Base-by-base conservation (phyloP, 768 basidiomycete genomes). In the Podaxis mareebaensis region DNA sequence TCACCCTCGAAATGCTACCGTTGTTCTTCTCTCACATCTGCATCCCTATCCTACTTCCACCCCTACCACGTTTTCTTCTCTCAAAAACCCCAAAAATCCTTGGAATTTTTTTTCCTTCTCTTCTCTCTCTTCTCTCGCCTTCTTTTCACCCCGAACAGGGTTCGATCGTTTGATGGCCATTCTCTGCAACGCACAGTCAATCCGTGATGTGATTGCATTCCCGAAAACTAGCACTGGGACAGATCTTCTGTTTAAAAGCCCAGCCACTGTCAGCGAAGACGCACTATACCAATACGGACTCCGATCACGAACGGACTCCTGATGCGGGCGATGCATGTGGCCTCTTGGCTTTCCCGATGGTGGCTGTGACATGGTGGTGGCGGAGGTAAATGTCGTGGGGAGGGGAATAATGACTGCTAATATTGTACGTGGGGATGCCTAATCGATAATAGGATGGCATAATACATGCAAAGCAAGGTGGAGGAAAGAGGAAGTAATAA, bases 181-280 rank as follows among this genome's bases (percentile, higher is more conserved):
- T 66, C 83, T 98, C 3, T 95, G 93, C 79, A 86, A 88, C 66
- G 85, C 93, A 3, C 83, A 85, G 63, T 94, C 94, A 42, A 98
- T 98, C 68, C 84, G 94, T 65, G 95, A 97, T 69, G 96, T 98
- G 67, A 96, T 98, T 67, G 96, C 96, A 20, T 98, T 98, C 79
- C 96, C 96, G 8, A 98, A 98, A 80, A 90, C 91, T 7, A 85
- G 87, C 44, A 85, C 78, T 63, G 95, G 96, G 4, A 83, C 87
- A 24, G 96, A 98, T 76, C 85, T 88, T 48, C 85, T 96, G 42
- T 95, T 97, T 82, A 90, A 87, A 75, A 94, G 93, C 75, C 96
- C 96, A 44, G 87, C 92, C 12, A 68, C 83, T 17, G 80, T 88
- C 60, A 70, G 72, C 61, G 71, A 76, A 24, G 80, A 83, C 38